Evolutionary conservation across 352 stramenopile genomes (phyloP).

Genomic region (Globisporangium yorkense): DNA sequence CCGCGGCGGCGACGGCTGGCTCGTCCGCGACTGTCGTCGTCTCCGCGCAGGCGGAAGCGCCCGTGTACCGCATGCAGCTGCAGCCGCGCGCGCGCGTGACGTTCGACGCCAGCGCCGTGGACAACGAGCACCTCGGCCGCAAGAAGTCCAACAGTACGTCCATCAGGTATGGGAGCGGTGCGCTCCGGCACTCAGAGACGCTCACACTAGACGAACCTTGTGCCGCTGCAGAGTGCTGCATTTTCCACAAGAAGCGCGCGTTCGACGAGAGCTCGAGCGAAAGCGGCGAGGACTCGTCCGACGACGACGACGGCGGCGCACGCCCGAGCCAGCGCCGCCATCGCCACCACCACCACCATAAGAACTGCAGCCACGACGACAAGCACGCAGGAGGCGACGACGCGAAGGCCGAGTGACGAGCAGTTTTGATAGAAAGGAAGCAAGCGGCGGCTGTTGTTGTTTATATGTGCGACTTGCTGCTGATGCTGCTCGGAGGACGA

Average conservation of each 20-base stretch:
- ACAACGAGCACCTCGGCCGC: slow-evolving; percentile 90
- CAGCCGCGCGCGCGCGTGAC: slow-evolving; percentile 77
- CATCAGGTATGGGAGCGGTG: neutral
- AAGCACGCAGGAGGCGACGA: neutral
- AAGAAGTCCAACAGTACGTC: slow-evolving; percentile 88
- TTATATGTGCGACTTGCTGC: neutral
- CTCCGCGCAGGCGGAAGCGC: slow-evolving; percentile 18
- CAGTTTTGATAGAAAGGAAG: neutral
- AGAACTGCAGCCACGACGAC: slow-evolving; percentile 4
- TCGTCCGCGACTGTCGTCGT: slow-evolving; percentile 21
- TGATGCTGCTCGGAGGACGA: neutral
- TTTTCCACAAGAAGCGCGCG: slow-evolving; percentile 91
- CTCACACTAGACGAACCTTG: neutral
- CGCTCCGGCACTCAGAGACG: neutral
- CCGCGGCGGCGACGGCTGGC: neutral
- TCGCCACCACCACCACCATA: slow-evolving; percentile 16
- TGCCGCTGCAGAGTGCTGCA: slow-evolving; percentile 76
- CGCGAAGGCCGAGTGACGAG: neutral
- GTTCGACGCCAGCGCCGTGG: slow-evolving; percentile 86
- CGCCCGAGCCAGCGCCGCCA: slow-evolving; percentile 6
- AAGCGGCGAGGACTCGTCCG: slow-evolving; percentile 78
- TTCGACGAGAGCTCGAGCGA: slow-evolving; percentile 91
- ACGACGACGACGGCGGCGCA: slow-evolving; percentile 17
- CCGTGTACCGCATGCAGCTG: slow-evolving; percentile 68
- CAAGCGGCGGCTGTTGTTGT: neutral